A percentile compares a stretch with the other conserved stretches of the same genome.
Conservation (phyloP, 2,329 filamentous ascomycete species). For the Huntiella savannae region DNA sequence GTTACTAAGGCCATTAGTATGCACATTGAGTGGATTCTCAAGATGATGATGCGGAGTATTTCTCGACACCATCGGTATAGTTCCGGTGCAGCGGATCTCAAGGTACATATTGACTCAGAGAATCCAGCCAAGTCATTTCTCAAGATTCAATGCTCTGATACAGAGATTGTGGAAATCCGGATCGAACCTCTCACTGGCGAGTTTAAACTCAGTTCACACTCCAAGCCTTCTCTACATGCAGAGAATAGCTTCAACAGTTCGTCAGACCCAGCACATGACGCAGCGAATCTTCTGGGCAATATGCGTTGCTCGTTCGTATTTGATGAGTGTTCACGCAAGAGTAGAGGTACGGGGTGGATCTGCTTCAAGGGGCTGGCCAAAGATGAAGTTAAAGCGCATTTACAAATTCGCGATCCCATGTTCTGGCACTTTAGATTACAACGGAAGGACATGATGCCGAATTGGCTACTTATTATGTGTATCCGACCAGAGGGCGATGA, state of each 20-base stretch:
- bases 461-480: slow-evolving; percentile 55
- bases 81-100: slow-evolving; percentile 37
- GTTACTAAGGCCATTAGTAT: slow-evolving; percentile 55
- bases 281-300: slow-evolving; percentile 36
- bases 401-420: slow-evolving; percentile 41
- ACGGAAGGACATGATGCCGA: slow-evolving; percentile 48
- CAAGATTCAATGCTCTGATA: slow-evolving; percentile 38
- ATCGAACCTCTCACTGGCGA: slow-evolving; percentile 66
- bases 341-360: slow-evolving; percentile 46
- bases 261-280: slow-evolving; percentile 37
- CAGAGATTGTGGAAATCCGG: slow-evolving; percentile 23
- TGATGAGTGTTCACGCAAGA: slow-evolving; percentile 40
- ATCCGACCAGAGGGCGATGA: slow-evolving; percentile 54
- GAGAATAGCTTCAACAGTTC: slow-evolving; percentile 47
- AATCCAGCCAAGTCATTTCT: slow-evolving; percentile 51
- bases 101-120: slow-evolving; percentile 34
- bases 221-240: slow-evolving; percentile 32
- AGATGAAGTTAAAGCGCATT: slow-evolving; percentile 38
- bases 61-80: slow-evolving; percentile 40
- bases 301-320: slow-evolving; percentile 42
- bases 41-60: slow-evolving; percentile 43
- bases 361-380: slow-evolving; percentile 26
- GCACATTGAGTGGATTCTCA: slow-evolving; percentile 55
- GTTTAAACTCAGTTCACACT: slow-evolving; percentile 50
- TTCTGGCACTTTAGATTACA: slow-evolving; percentile 50